Base-by-base conservation (phyloP, 2,329 filamentous ascomycete species). In the Ophiostoma perfectum region DNA sequence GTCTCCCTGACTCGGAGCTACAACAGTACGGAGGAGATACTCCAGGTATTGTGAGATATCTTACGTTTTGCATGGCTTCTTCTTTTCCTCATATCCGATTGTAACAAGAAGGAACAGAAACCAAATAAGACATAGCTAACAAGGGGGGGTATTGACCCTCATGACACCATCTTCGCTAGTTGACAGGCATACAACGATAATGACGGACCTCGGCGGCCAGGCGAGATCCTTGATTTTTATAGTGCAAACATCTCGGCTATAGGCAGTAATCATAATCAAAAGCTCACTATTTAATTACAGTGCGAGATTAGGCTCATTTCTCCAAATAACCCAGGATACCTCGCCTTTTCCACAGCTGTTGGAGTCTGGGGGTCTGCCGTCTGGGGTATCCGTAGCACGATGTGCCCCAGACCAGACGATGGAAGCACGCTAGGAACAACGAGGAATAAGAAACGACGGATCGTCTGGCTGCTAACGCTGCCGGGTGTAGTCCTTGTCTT, bases 361-460 rank as follows among this genome's bases (percentile, higher is more conserved):
- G 49, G 49, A 27, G 49, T 55, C 49, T n/a, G 49, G 49, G n/a
- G 12, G 45, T 49, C 45, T 49, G 45, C n/a, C n/a, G 49, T 55
- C 49, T 55, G 49, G 49, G 49, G 49, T 55, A 27, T 55, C n/a
- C 49, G 49, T n/a, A 55, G 49, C 49, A n/a, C 49, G 49, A 27
- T 18, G 49, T 27, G 27, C 27, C 27, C 27, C 27, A 27, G 27
- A 27, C 27, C 27, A 27, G 27, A 27, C 27, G 27, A 44, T 44
- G 11, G 14, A 45, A 45, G 16, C n/a, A 55, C 49, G 27, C 49
- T 55, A 55, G 49, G 0, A 55, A 9, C 49, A 55, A 27, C n/a
- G 9, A 3, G 49, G 49, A 55, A 27, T 9, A 18, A 55, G 12
- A 55, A 14, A 60, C 55, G 9, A 60, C 18, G 27, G 52, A 36